Percentiles rank a stretch among this genome's conserved stretches.
phyloP scores from a whole-genome alignment of 1,284 basidiomycete species.

The Ustilago hordei region DNA sequence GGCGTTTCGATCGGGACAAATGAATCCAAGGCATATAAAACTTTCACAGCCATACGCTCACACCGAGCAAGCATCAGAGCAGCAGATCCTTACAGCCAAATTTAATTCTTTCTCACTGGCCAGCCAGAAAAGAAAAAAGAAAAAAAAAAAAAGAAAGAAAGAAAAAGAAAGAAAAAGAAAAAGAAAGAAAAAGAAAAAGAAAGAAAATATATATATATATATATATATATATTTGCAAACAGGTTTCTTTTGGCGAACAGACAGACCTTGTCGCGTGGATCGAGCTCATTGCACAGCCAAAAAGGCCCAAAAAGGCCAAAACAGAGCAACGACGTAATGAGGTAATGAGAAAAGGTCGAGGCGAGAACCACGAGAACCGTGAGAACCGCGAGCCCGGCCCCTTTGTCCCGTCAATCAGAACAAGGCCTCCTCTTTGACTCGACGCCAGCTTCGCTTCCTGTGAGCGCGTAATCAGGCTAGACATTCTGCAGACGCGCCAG shows the following conservation, averaged over 20 bases:
- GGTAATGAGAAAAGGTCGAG: too few relatives aligned
- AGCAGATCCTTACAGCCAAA: not conserved
- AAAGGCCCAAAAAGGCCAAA: slow-evolving; percentile 1
- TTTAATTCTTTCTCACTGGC: not conserved
- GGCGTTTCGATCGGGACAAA: slow-evolving; percentile 2
- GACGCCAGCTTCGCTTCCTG: not conserved
- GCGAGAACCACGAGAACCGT: too few relatives aligned
- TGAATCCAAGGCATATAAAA: not conserved
- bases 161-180: not conserved
- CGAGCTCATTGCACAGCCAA: slow-evolving; percentile 6
- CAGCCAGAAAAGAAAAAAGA: not conserved
- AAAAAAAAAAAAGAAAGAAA: not conserved
- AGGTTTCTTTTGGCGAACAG: not conserved
- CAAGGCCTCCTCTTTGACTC: not conserved
- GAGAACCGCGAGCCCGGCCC: not conserved
- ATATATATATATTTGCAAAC: not conserved
- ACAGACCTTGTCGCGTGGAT: not conserved
- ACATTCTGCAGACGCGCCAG: too few relatives aligned
- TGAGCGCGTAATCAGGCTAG: not conserved
- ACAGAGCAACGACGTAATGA: not conserved
- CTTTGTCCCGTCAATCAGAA: not conserved
- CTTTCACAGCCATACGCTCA: not conserved
- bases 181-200: not conserved
- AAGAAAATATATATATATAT: too few relatives aligned
- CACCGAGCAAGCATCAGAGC: not conserved